These are phyloP conservation scores for Copromyces sp. DNA, from an alignment of 495 filamentous ascomycete species.

Conservation along the genomic window DNA sequence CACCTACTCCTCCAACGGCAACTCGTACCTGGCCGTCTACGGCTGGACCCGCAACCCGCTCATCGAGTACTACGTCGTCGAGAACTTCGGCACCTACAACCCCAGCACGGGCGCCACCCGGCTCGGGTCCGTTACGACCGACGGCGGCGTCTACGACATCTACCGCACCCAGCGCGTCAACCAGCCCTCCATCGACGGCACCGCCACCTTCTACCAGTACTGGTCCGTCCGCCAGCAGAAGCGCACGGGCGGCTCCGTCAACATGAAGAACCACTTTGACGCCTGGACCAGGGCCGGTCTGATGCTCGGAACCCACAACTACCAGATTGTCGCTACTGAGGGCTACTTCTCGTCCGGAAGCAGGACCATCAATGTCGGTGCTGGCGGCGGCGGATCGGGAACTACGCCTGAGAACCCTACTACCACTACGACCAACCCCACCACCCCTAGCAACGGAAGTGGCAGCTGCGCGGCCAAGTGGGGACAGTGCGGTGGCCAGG, in stretches of 20 bases:
- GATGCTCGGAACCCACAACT: conserved; percentile 43
- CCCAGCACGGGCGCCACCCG: conserved; percentile 37
- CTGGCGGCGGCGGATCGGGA: neutral
- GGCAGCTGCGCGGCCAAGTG: conserved; percentile 20
- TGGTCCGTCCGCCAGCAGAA: conserved; percentile 44
- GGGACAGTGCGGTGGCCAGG: conserved; percentile 42
- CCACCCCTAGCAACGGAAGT: neutral
- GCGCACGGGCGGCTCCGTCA: conserved; percentile 41
- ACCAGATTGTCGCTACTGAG: conserved; percentile 49
- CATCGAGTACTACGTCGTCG: conserved; percentile 53
- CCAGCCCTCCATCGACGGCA: conserved; percentile 48
- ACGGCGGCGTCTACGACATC: conserved; percentile 56
- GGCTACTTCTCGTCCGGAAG: conserved; percentile 45
- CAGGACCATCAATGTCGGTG: conserved; percentile 37
- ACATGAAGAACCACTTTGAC: conserved; percentile 49
- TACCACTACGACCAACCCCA: neutral
- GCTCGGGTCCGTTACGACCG: conserved; percentile 44
- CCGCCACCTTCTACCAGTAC: conserved; percentile 48
- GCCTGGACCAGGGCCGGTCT: conserved; percentile 47
- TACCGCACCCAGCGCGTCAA: conserved; percentile 48
- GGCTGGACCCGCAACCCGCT: conserved; percentile 49
- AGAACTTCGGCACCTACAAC: conserved; percentile 47
- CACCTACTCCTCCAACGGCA: conserved; percentile 33
- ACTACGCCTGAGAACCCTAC: neutral
- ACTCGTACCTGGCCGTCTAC: conserved; percentile 46